These are phyloP conservation scores for Heimioporus sp. DNA, from an alignment of 768 basidiomycete species.

Conservation along the genomic window DNA sequence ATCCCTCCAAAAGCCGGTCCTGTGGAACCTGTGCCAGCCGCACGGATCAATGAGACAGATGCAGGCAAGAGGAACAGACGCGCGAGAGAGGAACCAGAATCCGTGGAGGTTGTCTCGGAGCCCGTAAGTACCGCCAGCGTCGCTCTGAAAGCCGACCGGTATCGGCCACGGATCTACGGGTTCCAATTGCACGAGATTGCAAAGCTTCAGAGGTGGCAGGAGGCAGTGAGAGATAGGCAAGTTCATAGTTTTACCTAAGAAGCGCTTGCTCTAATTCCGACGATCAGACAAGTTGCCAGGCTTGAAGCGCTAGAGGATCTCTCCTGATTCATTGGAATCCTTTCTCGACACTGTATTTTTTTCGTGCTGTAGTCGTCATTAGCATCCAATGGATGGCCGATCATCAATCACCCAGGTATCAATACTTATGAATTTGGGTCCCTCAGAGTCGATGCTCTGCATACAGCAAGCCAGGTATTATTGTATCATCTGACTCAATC, in stretches of 20 bases:
- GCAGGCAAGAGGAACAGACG: conserved; percentile 41
- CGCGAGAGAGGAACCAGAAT: conserved; percentile 52
- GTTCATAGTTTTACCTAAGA: not conserved
- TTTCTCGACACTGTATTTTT: conserved; percentile 1
- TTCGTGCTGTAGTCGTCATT: conserved; percentile 7
- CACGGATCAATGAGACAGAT: conserved; percentile 30
- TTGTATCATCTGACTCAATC: too few relatives aligned
- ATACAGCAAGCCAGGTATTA: not conserved
- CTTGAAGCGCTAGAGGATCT: conserved; percentile 47
- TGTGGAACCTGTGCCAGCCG: conserved; percentile 32
- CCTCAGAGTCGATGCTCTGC: not conserved
- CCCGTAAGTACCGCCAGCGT: conserved; percentile 74
- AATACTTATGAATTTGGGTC: not conserved
- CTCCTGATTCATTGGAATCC: conserved; percentile 15
- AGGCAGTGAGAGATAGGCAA: conserved; percentile 84
- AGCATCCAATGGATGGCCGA: not conserved
- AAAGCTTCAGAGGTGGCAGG: conserved; percentile 93
- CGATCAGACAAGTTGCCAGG: conserved; percentile 44
- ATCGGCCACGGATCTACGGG: conserved; percentile 92
- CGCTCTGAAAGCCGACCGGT: conserved; percentile 88
- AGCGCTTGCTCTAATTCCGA: conserved; percentile 4
- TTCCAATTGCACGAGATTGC: conserved; percentile 96
- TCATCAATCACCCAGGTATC: not conserved
- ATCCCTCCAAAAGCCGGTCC: conserved; percentile 79
- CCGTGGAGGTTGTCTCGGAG: conserved; percentile 58